Percentiles rank a stretch among this genome's conserved stretches.
Evolutionary conservation across 2,329 filamentous ascomycete species (phyloP).

Genomic region (Cordyceps javanica): DNA sequence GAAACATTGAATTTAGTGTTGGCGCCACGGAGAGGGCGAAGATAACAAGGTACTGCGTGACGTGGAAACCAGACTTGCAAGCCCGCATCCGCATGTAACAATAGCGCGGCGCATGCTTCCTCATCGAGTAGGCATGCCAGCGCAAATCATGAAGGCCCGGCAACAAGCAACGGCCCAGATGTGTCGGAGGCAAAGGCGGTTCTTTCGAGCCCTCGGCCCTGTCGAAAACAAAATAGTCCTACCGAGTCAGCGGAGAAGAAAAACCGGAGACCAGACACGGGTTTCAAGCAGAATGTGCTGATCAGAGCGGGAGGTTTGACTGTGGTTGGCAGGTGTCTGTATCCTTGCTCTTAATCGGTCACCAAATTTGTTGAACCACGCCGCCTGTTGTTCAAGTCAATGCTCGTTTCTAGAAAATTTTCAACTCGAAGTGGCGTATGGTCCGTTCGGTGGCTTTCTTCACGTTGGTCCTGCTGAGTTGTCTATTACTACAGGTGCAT

Average conservation of each 20-base stretch:
- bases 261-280: neutral
- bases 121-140: neutral
- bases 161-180: neutral
- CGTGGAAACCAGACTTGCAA: neutral
- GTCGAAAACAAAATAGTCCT: too few species aligned
- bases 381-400: neutral
- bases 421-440: neutral
- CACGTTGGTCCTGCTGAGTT: constrained; percentile 5
- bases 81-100: constrained; percentile 6
- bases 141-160: neutral
- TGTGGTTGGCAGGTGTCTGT: neutral
- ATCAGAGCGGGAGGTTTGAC: neutral
- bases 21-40: neutral
- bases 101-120: neutral
- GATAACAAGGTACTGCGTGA: neutral
- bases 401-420: neutral
- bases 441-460: neutral
- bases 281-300: neutral
- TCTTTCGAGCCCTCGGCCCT: too few species aligned
- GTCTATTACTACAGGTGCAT: constrained; percentile 10
- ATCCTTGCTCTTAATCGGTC: neutral
- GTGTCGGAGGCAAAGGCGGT: too few species aligned
- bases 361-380: neutral
- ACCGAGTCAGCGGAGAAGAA: neutral
- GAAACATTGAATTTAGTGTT: neutral